A percentile compares a stretch with the other conserved stretches of the same genome.
Evolutionary conservation across 2,329 filamentous ascomycete species (phyloP).

Genomic region (Colletotrichum coccodes): DNA sequence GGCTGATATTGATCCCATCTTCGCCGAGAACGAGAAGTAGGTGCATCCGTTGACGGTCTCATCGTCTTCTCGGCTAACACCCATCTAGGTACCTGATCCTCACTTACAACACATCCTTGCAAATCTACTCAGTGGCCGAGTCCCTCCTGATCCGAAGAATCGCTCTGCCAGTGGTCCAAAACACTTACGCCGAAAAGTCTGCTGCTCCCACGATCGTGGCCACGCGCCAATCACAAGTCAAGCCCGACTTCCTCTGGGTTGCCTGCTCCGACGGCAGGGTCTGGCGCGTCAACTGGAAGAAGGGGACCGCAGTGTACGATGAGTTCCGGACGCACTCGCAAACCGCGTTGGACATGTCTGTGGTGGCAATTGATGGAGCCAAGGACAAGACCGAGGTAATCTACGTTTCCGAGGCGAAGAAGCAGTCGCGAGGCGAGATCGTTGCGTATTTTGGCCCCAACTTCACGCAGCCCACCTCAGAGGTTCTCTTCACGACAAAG

Average conservation of each 20-base stretch:
- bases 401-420: constrained; percentile 29
- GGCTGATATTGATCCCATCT: constrained; percentile 71
- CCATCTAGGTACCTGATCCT: constrained; percentile 76
- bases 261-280: constrained; percentile 67
- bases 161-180: constrained; percentile 52
- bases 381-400: constrained; percentile 54
- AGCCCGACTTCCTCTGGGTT: constrained; percentile 66
- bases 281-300: constrained; percentile 69
- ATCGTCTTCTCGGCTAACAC: constrained; percentile 38
- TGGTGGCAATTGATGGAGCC: constrained; percentile 50
- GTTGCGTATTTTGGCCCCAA: constrained; percentile 54
- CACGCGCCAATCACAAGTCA: constrained; percentile 49
- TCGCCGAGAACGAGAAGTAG: constrained; percentile 70
- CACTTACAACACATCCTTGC: constrained; percentile 78
- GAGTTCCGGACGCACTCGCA: constrained; percentile 55
- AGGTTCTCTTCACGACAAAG: constrained; percentile 48
- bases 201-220: constrained; percentile 50
- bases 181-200: constrained; percentile 38
- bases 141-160: constrained; percentile 84
- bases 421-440: constrained; percentile 44
- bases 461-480: constrained; percentile 41
- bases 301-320: constrained; percentile 52
- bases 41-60: constrained; percentile 35
- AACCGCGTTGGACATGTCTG: constrained; percentile 57
- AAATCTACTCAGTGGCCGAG: constrained; percentile 83